Percentiles rank a stretch among this genome's conserved stretches.
Evolutionary conservation across 2,329 filamentous ascomycete genomes (phyloP).

Genomic region (Neonectria punicea): DNA sequence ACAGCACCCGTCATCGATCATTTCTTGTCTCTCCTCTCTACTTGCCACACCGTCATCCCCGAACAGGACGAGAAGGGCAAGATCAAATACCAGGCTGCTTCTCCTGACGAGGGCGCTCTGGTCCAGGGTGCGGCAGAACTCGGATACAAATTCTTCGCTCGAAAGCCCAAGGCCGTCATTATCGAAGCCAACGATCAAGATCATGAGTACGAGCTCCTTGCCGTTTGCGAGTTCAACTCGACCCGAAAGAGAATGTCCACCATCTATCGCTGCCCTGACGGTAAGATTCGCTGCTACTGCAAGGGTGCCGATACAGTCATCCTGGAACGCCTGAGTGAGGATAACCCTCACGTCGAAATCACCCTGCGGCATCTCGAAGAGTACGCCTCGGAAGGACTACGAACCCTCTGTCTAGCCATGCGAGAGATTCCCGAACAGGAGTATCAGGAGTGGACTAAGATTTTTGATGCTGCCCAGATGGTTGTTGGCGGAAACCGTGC

Average conservation of each 20-base stretch:
- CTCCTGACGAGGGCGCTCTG: slow-evolving; percentile 95
- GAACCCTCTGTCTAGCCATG: slow-evolving; percentile 94
- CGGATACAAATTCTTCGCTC: slow-evolving; percentile 89
- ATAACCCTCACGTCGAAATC: slow-evolving; percentile 88
- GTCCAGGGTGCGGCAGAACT: slow-evolving; percentile 89
- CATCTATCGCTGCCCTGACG: slow-evolving; percentile 95
- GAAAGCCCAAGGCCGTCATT: slow-evolving; percentile 88
- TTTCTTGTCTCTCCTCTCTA: slow-evolving; percentile 86
- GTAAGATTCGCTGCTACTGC: slow-evolving; percentile 91
- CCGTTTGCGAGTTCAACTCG: slow-evolving; percentile 99
- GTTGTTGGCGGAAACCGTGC: slow-evolving; percentile 92
- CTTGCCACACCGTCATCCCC: slow-evolving; percentile 97
- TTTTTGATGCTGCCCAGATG: slow-evolving; percentile 88
- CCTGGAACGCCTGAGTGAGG: slow-evolving; percentile 83
- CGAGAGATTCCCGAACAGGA: slow-evolving; percentile 91
- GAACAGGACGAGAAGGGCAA: slow-evolving; percentile 82
- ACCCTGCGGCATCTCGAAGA: slow-evolving; percentile 97
- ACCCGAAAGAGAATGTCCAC: slow-evolving; percentile 94
- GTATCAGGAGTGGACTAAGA: slow-evolving; percentile 84
- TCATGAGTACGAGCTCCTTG: slow-evolving; percentile 87
- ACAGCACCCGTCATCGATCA: slow-evolving; percentile 72
- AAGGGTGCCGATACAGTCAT: slow-evolving; percentile 99
- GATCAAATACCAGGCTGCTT: slow-evolving; percentile 98
- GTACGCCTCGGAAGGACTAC: slow-evolving; percentile 94
- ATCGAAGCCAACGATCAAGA: slow-evolving; percentile 79